Evolutionary conservation across 2,329 filamentous ascomycete genomes (phyloP).

Genomic region (Fusarium nygamai): DNA sequence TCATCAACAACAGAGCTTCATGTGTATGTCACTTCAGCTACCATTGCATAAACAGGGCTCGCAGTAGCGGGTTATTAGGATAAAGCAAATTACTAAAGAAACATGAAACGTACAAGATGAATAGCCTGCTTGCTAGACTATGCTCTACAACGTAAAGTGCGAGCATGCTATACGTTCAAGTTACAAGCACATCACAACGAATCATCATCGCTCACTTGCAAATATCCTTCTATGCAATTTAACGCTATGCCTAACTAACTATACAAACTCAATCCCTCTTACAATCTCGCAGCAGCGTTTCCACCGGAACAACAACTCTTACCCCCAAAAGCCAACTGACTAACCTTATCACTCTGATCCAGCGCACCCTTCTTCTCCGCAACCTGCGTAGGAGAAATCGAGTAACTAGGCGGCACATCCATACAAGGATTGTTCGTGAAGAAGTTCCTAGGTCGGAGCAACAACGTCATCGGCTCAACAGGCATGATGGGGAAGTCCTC

Average conservation of each 20-base stretch:
- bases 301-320: conserved; percentile 30
- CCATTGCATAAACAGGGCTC: rapidly evolving
- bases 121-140: neutral
- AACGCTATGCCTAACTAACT: conserved; percentile 3
- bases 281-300: conserved; percentile 27
- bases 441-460: conserved; percentile 84
- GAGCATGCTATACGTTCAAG: too few species aligned
- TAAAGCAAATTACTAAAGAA: rapidly evolving
- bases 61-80: too few species aligned
- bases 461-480: conserved; percentile 82
- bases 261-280: neutral
- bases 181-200: too few species aligned
- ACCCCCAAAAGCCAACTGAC: conserved; percentile 40
- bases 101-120: rapidly evolving
- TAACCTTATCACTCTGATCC: conserved; percentile 37
- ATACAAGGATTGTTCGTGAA: conserved; percentile 82
- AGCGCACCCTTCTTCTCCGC: conserved; percentile 35
- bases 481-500: conserved; percentile 97
- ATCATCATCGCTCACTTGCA: neutral
- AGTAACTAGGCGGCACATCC: conserved; percentile 74
- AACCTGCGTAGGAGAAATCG: conserved; percentile 44
- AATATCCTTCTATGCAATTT: neutral
- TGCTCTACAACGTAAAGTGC: too few species aligned
- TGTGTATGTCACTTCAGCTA: rapidly evolving
- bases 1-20: neutral